A percentile compares a stretch with the other conserved stretches of the same genome.
phyloP scores from a whole-genome alignment of 139 green algal species.

The Coelastrella sp. region DNA sequence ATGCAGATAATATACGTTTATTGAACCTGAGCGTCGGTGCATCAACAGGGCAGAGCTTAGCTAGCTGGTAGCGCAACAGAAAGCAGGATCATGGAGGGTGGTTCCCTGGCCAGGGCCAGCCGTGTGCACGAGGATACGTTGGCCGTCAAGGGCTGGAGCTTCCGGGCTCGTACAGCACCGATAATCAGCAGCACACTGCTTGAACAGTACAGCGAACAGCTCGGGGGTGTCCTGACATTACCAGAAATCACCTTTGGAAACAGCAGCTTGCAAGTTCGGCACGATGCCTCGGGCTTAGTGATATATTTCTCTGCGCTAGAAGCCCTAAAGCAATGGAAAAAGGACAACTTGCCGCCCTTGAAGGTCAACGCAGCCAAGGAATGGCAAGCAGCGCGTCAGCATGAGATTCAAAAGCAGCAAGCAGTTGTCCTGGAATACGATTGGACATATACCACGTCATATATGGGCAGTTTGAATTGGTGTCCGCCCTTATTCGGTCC shows the following conservation, averaged over 20 bases:
- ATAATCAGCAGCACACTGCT: constrained; percentile 65
- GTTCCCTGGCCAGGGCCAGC: background rate
- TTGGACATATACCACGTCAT: constrained; percentile 93
- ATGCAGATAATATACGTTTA: too few species aligned
- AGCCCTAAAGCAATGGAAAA: constrained; percentile 78
- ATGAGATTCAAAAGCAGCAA: constrained; percentile 76
- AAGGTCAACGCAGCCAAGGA: constrained; percentile 71
- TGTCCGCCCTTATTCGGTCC: background rate
- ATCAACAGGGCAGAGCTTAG: background rate
- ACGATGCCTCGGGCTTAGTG: constrained; percentile 68
- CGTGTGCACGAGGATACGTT: constrained; percentile 48
- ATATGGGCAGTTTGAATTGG: constrained; percentile 60
- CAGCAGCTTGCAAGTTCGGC: constrained; percentile 72
- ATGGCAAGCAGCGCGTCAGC: constrained; percentile 70
- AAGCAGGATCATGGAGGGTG: constrained; percentile 2
- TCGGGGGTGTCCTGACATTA: constrained; percentile 57
- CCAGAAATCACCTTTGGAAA: constrained; percentile 90
- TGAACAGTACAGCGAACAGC: background rate
- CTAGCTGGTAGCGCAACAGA: background rate
- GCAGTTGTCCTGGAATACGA: constrained; percentile 85
- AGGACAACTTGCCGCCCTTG: constrained; percentile 69
- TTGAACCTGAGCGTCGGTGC: too few species aligned
- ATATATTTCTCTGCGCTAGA: constrained; percentile 82
- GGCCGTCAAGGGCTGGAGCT: constrained; percentile 57
- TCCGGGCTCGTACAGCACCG: constrained; percentile 54